Conservation (phyloP, 2,329 filamentous ascomycete species). For the Alternaria tenuissima region DNA sequence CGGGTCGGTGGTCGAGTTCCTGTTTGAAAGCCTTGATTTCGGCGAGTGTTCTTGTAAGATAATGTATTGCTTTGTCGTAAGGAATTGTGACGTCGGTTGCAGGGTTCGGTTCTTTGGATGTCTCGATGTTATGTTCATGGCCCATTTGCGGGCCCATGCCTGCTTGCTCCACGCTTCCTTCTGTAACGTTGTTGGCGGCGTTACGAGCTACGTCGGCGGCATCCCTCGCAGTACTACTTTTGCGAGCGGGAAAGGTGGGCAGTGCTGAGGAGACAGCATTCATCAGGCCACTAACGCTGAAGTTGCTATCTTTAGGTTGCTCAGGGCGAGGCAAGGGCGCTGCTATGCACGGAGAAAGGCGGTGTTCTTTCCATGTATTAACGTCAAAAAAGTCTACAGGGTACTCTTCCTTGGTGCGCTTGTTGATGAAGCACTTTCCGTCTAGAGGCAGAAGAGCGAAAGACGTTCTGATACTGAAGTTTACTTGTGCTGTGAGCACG, state of each 20-base stretch:
- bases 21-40: slow-evolving; percentile 78
- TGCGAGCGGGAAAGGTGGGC: slow-evolving; percentile 46
- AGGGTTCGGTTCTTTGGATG: slow-evolving; percentile 34
- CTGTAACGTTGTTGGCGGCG: slow-evolving; percentile 36
- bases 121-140: slow-evolving; percentile 38
- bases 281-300: slow-evolving; percentile 56
- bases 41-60: slow-evolving; percentile 77
- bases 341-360: slow-evolving; percentile 79
- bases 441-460: slow-evolving; percentile 87
- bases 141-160: slow-evolving; percentile 60
- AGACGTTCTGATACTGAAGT: slow-evolving; percentile 88
- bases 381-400: slow-evolving; percentile 84
- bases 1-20: slow-evolving; percentile 70
- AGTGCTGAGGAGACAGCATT: slow-evolving; percentile 59
- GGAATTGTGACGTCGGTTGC: slow-evolving; percentile 62
- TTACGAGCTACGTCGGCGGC: slow-evolving; percentile 35
- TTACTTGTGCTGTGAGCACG: slow-evolving; percentile 89
- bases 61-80: slow-evolving; percentile 65
- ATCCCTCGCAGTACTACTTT: slow-evolving; percentile 33
- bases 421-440: slow-evolving; percentile 87
- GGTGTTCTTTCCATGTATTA: slow-evolving; percentile 79
- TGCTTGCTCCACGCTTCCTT: slow-evolving; percentile 39
- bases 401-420: slow-evolving; percentile 79
- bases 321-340: slow-evolving; percentile 68
- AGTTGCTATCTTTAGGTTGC: slow-evolving; percentile 41